Evolutionary conservation across 2,329 filamentous ascomycete species (phyloP), one percentile per base, ranked within the genome.

Genomic region (Lasiodiplodia citricola): DNA sequence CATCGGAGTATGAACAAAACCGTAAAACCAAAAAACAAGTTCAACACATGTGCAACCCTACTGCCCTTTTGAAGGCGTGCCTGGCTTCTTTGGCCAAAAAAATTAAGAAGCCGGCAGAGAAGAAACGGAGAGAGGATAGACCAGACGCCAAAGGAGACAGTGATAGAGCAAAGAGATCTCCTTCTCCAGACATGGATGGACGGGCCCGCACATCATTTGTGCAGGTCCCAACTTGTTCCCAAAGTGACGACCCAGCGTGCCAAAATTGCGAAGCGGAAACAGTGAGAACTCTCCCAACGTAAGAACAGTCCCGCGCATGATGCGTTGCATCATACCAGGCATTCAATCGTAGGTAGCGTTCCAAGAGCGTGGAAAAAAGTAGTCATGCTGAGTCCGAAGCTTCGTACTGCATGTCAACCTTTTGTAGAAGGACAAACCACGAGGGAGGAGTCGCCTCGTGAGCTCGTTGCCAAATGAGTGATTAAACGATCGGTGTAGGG

Each of bases 231-330:
- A 64, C n/a, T 52, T 25, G 16, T 52, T 50, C 37, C 65, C 54
- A 51, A 58, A 67, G 25, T 11, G 54, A 67, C 65, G 65, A 58
- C 65, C 65, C 65, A 67, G 65, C 65, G 65, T 67, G 60, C 47
- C 60, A 52, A 38, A n/a, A 35, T 64, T 31, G 60, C 44, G 60
- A 64, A 64, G 60, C 60, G 41, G 60, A 64, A 52, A 52, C 18
- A 25, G 35, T 41, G 18, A 52, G 44, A 64, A 52, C 60, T 38
- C 60, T 31, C 60, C 44, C 31, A 21, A 64, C 60, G 60, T 38
- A 31, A 64, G 41, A 64, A 64, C 60, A 64, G 44, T 25, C 44
- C 58, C 47, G 51, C 52, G 60, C 60, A 64, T 64, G 60, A 64
- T 64, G 60, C 60, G 31, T 35, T 64, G 60, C 60, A 64, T 52